Evolutionary conservation across 192 early-diverging fungal genomes (phyloP).

Genomic region (Coemansia sp.): DNA sequence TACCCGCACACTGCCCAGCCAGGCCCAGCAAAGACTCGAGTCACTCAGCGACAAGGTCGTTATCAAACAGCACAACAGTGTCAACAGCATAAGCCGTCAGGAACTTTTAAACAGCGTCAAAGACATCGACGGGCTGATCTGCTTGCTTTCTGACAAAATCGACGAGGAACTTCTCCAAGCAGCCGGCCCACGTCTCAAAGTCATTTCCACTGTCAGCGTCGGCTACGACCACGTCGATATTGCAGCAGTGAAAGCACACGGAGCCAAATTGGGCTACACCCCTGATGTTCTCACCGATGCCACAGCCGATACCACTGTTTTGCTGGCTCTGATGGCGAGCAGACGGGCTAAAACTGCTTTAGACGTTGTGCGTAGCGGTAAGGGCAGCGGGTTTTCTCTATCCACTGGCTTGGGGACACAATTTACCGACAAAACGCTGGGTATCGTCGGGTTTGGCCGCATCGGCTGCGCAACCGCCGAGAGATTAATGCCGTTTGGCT

Average conservation of each 20-base stretch:
- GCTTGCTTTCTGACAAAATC: slow-evolving; percentile 74
- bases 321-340: slow-evolving; percentile 73
- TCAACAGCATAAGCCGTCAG: slow-evolving; percentile 51
- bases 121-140: slow-evolving; percentile 63
- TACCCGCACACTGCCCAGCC: slow-evolving; percentile 55
- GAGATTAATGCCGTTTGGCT: slow-evolving; percentile 75
- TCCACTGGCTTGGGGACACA: slow-evolving; percentile 62
- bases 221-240: slow-evolving; percentile 84
- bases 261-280: slow-evolving; percentile 71
- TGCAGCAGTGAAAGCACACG: slow-evolving; percentile 44
- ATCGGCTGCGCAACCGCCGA: slow-evolving; percentile 76
- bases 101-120: slow-evolving; percentile 51
- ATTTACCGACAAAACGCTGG: slow-evolving; percentile 76
- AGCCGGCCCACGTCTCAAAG: slow-evolving; percentile 66
- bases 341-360: slow-evolving; percentile 68
- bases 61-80: slow-evolving; percentile 61
- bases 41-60: slow-evolving; percentile 49
- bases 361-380: slow-evolving; percentile 14
- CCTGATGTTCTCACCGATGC: slow-evolving; percentile 89
- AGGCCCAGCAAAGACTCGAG: slow-evolving; percentile 56
- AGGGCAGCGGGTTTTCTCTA: slow-evolving; percentile 25
- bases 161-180: slow-evolving; percentile 68
- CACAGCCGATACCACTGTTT: slow-evolving; percentile 76
- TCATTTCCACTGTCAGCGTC: slow-evolving; percentile 78
- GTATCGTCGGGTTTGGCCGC: slow-evolving; percentile 82